Percentiles rank a stretch among this genome's conserved stretches.
Evolutionary conservation across 441 rosid species (phyloP).

Genomic region (Sinapis alba): DNA sequence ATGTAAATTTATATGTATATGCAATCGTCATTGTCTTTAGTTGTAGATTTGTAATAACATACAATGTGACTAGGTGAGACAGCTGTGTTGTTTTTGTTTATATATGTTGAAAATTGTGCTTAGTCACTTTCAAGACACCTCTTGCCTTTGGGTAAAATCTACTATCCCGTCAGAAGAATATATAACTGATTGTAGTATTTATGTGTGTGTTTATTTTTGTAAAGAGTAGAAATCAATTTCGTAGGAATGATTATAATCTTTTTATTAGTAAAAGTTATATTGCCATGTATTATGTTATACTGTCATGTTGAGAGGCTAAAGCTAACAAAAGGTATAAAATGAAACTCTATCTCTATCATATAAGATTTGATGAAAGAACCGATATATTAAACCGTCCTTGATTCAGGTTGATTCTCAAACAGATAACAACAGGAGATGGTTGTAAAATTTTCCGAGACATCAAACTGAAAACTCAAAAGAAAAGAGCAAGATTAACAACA

Average conservation of each 20-base stretch:
- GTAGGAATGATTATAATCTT: background rate
- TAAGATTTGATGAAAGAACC: background rate
- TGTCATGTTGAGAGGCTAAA: background rate
- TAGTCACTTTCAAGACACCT: slow-evolving; percentile 39
- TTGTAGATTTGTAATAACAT: slow-evolving; percentile 23
- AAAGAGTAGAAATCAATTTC: background rate
- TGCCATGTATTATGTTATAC: background rate
- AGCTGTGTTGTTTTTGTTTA: slow-evolving; percentile 28
- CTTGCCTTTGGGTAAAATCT: slow-evolving; percentile 5
- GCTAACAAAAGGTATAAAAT: background rate
- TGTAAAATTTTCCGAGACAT: background rate
- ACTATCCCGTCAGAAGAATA: background rate
- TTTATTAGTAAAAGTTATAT: background rate
- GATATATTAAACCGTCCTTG: background rate
- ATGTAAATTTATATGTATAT: background rate
- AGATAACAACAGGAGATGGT: background rate
- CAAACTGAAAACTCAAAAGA: background rate
- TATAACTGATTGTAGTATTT: background rate
- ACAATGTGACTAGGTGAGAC: slow-evolving; percentile 33
- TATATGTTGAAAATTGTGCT: slow-evolving; percentile 31
- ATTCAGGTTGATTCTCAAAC: background rate
- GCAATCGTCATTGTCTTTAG: slow-evolving; percentile 33
- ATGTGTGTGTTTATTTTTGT: background rate
- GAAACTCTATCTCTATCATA: background rate
- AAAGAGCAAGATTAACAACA: background rate